phyloP scores from a whole-genome alignment of 352 stramenopile species.

The Pythium aristosporum region DNA sequence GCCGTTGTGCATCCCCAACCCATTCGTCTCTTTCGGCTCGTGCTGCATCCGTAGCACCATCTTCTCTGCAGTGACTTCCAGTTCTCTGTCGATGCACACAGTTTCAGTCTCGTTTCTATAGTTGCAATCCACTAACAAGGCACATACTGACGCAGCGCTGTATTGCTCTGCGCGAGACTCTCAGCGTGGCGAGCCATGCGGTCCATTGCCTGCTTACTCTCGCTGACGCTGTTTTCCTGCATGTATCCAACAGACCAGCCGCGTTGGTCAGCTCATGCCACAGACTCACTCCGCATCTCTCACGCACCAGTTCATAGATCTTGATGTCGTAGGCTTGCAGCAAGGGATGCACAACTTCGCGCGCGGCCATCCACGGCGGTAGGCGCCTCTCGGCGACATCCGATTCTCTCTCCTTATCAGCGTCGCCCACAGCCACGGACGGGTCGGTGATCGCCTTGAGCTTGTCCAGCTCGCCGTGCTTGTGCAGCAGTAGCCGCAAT shows the following conservation, averaged over 20 bases:
- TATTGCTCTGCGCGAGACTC: constrained; percentile 64
- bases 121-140: neutral
- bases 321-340: constrained; percentile 78
- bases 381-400: constrained; percentile 17
- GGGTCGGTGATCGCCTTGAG: constrained; percentile 58
- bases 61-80: constrained; percentile 58
- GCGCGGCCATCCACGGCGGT: constrained; percentile 66
- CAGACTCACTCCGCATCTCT: neutral
- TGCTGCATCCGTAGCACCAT: constrained; percentile 49
- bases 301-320: constrained; percentile 43
- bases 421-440: neutral
- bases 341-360: constrained; percentile 69
- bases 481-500: constrained; percentile 52
- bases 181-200: constrained; percentile 46
- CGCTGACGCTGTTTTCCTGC: constrained; percentile 46
- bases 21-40: constrained; percentile 34
- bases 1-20: constrained; percentile 23
- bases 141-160: constrained; percentile 58
- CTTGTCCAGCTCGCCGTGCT: constrained; percentile 72
- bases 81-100: constrained; percentile 39
- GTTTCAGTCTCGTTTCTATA: neutral
- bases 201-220: constrained; percentile 66
- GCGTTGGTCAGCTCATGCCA: neutral
- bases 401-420: constrained; percentile 23
- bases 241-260: neutral